These are phyloP conservation scores for Kingdonia uniflora DNA, from an alignment of 164 flowering plant genomes.

Conservation along the genomic window DNA sequence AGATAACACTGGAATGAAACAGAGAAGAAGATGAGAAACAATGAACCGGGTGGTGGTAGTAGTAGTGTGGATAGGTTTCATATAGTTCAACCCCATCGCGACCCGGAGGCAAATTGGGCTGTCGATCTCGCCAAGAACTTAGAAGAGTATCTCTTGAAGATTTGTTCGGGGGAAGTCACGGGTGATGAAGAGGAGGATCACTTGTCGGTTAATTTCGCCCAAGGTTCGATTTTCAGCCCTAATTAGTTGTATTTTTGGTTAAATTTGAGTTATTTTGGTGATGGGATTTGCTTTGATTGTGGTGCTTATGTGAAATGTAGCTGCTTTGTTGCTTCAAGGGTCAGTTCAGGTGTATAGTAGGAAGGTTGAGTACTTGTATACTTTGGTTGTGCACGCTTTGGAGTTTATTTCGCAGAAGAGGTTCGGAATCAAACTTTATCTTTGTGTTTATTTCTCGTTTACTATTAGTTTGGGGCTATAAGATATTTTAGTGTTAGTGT, in stretches of 20 bases:
- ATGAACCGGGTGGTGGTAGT: too few relatives aligned
- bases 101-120: constrained; percentile 79
- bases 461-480: too few relatives aligned
- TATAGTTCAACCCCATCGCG: constrained; percentile 64
- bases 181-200: constrained; percentile 26
- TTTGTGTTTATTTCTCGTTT: too few relatives aligned
- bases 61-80: constrained; percentile 37
- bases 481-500: too few relatives aligned
- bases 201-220: constrained; percentile 69
- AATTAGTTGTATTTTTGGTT: background rate
- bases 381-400: constrained; percentile 78
- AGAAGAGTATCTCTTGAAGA: constrained; percentile 73
- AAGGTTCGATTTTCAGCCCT: constrained; percentile 35
- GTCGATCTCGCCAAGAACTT: constrained; percentile 79
- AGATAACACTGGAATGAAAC: too few relatives aligned
- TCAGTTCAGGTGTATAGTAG: constrained; percentile 90
- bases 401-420: constrained; percentile 81
- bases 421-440: constrained; percentile 23
- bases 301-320: constrained; percentile 26
- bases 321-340: constrained; percentile 91
- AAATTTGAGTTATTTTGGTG: constrained; percentile 1
- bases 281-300: background rate
- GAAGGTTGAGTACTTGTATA: constrained; percentile 86
- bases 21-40: too few relatives aligned
- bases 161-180: constrained; percentile 69